A percentile compares a stretch with the other conserved stretches of the same genome.
These are phyloP conservation scores for Talaromyces sp. DNA, from an alignment of 2,329 filamentous ascomycete species.

Conservation along the genomic window DNA sequence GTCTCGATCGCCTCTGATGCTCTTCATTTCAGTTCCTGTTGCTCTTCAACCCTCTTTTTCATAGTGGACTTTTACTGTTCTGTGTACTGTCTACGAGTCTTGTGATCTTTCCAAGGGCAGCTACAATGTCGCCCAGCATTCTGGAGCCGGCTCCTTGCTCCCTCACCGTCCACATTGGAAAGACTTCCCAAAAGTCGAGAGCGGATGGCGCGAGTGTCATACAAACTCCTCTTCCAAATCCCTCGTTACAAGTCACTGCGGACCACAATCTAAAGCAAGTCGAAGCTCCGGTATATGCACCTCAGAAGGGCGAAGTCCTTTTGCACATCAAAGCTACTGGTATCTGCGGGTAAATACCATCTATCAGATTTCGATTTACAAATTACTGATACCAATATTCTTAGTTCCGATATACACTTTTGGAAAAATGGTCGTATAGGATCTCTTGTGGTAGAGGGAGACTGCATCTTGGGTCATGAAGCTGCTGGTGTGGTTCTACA, in stretches of 20 bases:
- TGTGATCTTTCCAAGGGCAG: neutral
- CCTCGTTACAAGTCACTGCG: conserved; percentile 57
- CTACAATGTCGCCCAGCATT: neutral
- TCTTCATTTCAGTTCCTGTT: neutral
- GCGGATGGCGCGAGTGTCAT: neutral
- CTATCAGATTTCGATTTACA: neutral
- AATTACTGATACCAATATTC: neutral
- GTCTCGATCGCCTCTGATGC: neutral
- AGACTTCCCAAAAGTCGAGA: neutral
- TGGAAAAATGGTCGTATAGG: conserved; percentile 65
- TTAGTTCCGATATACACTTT: conserved; percentile 65
- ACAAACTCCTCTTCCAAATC: conserved; percentile 40
- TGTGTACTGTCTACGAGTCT: neutral
- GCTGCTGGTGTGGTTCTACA: conserved; percentile 58
- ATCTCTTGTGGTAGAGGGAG: conserved; percentile 57
- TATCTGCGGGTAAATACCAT: conserved; percentile 54
- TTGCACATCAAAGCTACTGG: conserved; percentile 62
- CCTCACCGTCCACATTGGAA: neutral
- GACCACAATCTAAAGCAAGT: conserved; percentile 57
- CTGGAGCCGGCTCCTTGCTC: neutral
- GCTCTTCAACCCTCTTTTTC: neutral
- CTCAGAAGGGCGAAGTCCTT: conserved; percentile 54
- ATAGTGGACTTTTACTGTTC: neutral
- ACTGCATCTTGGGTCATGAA: conserved; percentile 65
- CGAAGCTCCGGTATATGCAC: conserved; percentile 56